Conservation (phyloP, 768 basidiomycete species). For the Chlorophyllum brunneum region DNA sequence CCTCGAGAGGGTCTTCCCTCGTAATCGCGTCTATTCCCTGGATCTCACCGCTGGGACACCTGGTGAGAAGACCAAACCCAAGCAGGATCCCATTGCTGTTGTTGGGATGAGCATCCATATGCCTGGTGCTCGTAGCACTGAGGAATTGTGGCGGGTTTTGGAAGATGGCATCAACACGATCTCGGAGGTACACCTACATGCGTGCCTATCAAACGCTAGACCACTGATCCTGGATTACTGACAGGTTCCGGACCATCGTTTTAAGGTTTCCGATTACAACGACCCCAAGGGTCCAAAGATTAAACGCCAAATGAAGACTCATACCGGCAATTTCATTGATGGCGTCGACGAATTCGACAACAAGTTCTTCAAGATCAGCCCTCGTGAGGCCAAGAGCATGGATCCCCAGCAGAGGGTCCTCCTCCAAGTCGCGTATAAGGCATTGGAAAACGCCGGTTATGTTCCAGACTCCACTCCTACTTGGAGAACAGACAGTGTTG, state of each 20-base stretch:
- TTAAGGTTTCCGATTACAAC: slow-evolving; percentile 44
- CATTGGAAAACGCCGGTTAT: slow-evolving; percentile 69
- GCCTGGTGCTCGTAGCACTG: slow-evolving; percentile 46
- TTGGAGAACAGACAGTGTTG: slow-evolving; percentile 52
- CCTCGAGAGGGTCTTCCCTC: slow-evolving; percentile 31
- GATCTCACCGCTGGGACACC: slow-evolving; percentile 19
- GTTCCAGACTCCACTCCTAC: slow-evolving; percentile 56
- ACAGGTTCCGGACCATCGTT: slow-evolving; percentile 63
- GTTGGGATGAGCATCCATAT: slow-evolving; percentile 67
- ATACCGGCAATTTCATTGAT: slow-evolving; percentile 62
- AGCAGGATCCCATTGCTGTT: slow-evolving; percentile 54
- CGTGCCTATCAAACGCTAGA: not conserved
- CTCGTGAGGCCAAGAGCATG: slow-evolving; percentile 73
- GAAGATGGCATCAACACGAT: slow-evolving; percentile 54
- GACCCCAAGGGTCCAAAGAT: slow-evolving; percentile 30
- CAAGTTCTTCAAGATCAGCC: slow-evolving; percentile 66
- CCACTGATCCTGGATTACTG: slow-evolving; percentile 1
- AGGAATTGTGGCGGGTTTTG: slow-evolving; percentile 57
- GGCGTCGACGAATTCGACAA: slow-evolving; percentile 62
- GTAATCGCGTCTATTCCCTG: slow-evolving; percentile 15
- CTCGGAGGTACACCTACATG: slow-evolving; percentile 39
- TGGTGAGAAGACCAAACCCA: not conserved
- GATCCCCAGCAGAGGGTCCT: slow-evolving; percentile 74
- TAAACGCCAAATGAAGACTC: slow-evolving; percentile 39
- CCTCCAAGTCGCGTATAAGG: slow-evolving; percentile 63